Percentiles rank a stretch among this genome's conserved stretches.
Conservation (phyloP, 1,284 basidiomycete genomes). For the Tilletia horrida region DNA sequence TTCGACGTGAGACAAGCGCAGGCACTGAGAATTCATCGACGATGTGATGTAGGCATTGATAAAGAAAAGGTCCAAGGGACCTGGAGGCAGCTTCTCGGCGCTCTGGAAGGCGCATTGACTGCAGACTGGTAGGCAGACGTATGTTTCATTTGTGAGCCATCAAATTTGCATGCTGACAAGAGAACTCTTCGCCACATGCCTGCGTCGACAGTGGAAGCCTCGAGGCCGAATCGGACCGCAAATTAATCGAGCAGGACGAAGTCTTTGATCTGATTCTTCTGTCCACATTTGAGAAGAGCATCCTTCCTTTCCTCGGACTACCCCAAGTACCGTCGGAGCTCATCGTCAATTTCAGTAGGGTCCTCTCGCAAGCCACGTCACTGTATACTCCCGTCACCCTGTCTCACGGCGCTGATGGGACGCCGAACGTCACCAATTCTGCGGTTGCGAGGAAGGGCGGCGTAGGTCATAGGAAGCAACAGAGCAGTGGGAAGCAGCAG, state of each 20-base stretch:
- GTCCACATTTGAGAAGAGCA: conserved; percentile 65
- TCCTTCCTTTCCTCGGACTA: conserved; percentile 72
- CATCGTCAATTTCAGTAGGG: conserved; percentile 67
- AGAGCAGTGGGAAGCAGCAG: conserved; percentile 24
- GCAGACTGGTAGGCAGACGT: conserved; percentile 68
- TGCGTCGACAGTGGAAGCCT: conserved; percentile 49
- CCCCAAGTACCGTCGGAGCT: conserved; percentile 70
- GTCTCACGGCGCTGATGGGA: conserved; percentile 25
- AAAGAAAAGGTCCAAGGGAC: conserved; percentile 69
- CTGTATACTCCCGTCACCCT: conserved; percentile 61
- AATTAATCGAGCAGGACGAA: conserved; percentile 72
- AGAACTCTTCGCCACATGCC: conserved; percentile 52
- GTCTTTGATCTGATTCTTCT: conserved; percentile 69
- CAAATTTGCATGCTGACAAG: too few relatives aligned
- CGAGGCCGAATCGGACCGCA: conserved; percentile 58
- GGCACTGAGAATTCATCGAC: too few relatives aligned
- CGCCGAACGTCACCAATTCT: background rate
- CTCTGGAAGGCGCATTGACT: conserved; percentile 73
- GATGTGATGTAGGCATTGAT: conserved; percentile 40
- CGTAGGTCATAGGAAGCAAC: conserved; percentile 34
- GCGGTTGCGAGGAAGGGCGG: background rate
- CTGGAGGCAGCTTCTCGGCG: conserved; percentile 80
- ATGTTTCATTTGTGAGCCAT: background rate
- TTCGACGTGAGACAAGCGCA: too few relatives aligned
- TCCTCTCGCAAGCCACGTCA: conserved; percentile 71